Conservation (phyloP, 1,284 basidiomycete species). For the Ganoderma boninense region DNA sequence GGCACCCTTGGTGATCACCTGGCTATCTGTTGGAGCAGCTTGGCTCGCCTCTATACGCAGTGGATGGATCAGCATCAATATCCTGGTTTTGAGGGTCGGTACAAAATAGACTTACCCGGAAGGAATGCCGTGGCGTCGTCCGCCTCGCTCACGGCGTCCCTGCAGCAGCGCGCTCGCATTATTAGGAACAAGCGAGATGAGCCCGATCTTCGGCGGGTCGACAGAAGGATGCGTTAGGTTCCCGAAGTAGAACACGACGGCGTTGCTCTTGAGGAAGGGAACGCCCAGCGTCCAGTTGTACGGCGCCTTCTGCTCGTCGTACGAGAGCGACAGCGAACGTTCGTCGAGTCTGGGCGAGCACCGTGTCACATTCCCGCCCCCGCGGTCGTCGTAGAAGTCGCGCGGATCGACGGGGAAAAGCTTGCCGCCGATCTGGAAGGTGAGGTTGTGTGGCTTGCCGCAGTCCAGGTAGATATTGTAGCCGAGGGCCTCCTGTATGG, state of each 20-base stretch:
- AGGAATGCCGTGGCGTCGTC: constrained; percentile 46
- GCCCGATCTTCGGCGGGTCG: constrained; percentile 72
- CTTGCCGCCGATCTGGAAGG: constrained; percentile 69
- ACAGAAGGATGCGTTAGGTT: constrained; percentile 67
- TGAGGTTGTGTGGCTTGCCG: constrained; percentile 41
- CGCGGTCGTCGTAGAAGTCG: constrained; percentile 57
- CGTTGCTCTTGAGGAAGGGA: constrained; percentile 51
- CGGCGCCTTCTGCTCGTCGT: not conserved
- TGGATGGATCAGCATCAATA: too few species aligned
- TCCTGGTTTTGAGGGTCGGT: not conserved
- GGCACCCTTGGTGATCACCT: not conserved
- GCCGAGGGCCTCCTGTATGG: constrained; percentile 45
- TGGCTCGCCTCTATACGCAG: constrained; percentile 6
- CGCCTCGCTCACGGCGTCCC: constrained; percentile 50
- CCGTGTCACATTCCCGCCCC: constrained; percentile 47
- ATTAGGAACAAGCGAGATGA: constrained; percentile 69
- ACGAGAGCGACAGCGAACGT: constrained; percentile 27
- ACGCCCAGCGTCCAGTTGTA: constrained; percentile 49
- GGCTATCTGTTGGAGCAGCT: constrained; percentile 1
- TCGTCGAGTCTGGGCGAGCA: constrained; percentile 59
- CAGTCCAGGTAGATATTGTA: constrained; percentile 52
- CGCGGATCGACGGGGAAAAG: constrained; percentile 72
- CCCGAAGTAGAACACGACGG: constrained; percentile 70
- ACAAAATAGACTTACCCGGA: constrained; percentile 10
- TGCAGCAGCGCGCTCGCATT: constrained; percentile 54